phyloP scores from a whole-genome alignment of 192 early-diverging fungal species.

The Diversispora epigaea region DNA sequence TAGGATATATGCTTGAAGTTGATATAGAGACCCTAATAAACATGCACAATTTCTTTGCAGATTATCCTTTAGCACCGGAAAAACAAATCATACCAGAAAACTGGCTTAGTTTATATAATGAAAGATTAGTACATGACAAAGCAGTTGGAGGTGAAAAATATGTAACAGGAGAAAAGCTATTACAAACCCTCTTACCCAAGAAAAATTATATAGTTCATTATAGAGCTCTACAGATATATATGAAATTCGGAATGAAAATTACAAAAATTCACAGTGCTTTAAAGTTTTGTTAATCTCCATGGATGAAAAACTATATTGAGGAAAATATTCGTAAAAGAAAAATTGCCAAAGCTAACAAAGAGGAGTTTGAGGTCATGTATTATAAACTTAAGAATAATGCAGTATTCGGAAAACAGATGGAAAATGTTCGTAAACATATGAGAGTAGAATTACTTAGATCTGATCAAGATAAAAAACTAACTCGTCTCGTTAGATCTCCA shows the following conservation, averaged over 20 bases:
- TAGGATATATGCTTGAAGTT: constrained; percentile 12
- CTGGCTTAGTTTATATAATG: constrained; percentile 25
- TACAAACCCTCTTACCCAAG: constrained; percentile 18
- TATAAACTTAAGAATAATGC: constrained; percentile 31
- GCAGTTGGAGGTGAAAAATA: constrained; percentile 22
- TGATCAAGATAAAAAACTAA: constrained; percentile 30
- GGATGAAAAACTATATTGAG: constrained; percentile 26
- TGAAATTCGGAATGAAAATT: constrained; percentile 6
- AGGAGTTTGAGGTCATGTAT: constrained; percentile 25
- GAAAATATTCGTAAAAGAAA: constrained; percentile 30
- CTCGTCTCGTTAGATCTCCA: constrained; percentile 2
- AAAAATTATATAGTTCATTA: constrained; percentile 28
- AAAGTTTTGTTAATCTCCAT: constrained; percentile 22
- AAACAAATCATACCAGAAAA: constrained; percentile 22
- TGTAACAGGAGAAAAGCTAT: background rate
- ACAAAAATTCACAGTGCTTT: constrained; percentile 24
- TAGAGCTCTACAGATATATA: constrained; percentile 11
- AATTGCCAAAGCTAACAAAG: constrained; percentile 17
- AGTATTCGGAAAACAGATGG: constrained; percentile 27
- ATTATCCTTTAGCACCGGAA: constrained; percentile 21
- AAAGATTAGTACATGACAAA: constrained; percentile 22
- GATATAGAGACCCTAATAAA: constrained; percentile 11
- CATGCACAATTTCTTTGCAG: constrained; percentile 24
- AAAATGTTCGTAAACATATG: constrained; percentile 28
- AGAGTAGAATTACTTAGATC: constrained; percentile 17